Base-by-base conservation (phyloP, 441 rosid species). In the Gossypium schwendimanii region DNA sequence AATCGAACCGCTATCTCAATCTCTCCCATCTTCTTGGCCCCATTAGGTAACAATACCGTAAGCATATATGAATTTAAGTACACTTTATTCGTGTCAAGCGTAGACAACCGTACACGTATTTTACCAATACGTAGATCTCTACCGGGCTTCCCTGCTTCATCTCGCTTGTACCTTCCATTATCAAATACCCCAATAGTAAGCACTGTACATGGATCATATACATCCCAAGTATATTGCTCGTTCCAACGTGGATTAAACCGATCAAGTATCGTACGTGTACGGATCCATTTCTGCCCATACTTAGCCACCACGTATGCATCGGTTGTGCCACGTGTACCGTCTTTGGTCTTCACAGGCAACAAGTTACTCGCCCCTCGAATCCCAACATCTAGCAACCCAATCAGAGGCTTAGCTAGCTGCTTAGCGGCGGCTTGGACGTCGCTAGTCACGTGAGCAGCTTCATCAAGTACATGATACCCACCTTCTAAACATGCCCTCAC, bases 201-300 rank as follows among this genome's bases (percentile, higher is more conserved):
- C 18, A 87, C 87, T 0, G 93, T 88, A 71, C 93, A 88, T 0
- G 89, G 91, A 78, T 88, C 93, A 21, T 84, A 84, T 1, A 88
- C 89, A 26, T 88, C 91, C 93, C 93, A 88, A 0, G 91, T 84
- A 57, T 87, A 87, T 50, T 88, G 93, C 82, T 88, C 91, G 20
- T 88, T 88, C 93, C 91, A 88, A 53, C 88, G 79, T 36, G 93
- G 93, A 77, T 85, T 88, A 77, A 88, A 88, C 52, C 88, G 87
- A 60, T 88, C 91, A 2, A 88, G 82, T 15, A 88, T 87, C 1
- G 88, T 84, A 2, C 91, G 84, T 0, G 91, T 88, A 7, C 89
- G 85, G 54, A 87, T 66, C 93, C 93, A 88, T 74, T 88, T 88
- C 0, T 86, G 88, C 7, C 93, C 93, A 18, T 87, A 88, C 67